Conservation (phyloP, 139 green algal genomes). For the Ostreobium quekettii region DNA sequence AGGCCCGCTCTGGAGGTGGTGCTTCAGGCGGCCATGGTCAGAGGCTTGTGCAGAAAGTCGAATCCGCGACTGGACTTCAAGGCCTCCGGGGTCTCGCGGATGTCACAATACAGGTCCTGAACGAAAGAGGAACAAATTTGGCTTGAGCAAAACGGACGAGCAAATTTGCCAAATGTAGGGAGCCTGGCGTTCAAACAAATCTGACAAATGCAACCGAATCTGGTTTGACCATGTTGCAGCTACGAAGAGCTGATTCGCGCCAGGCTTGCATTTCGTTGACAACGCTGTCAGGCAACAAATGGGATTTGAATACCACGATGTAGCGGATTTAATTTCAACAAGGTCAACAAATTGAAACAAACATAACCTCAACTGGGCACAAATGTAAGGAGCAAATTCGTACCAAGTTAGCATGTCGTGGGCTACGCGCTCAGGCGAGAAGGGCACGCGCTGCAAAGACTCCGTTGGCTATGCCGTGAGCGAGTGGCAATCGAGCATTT, state of each 20-base stretch:
- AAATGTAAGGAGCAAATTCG: too few relatives aligned
- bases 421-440: too few relatives aligned
- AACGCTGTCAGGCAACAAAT: background rate
- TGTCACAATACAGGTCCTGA: slow-evolving; percentile 16
- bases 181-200: background rate
- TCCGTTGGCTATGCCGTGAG: too few relatives aligned
- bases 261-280: background rate
- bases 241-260: background rate
- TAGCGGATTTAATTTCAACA: too few relatives aligned
- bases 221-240: background rate
- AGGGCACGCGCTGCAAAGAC: too few relatives aligned
- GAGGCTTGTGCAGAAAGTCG: slow-evolving; percentile 11
- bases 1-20: too few relatives aligned
- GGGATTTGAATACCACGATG: too few relatives aligned
- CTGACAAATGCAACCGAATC: background rate
- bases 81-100: background rate
- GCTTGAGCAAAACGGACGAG: background rate
- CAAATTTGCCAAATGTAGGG: background rate
- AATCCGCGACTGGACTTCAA: slow-evolving; percentile 4
- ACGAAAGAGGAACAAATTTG: background rate
- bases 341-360: too few relatives aligned
- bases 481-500: too few relatives aligned
- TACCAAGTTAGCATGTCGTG: too few relatives aligned
- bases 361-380: too few relatives aligned
- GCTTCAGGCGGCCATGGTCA: slow-evolving; percentile 1